Evolutionary conservation across 1,139 yeast species (phyloP), one percentile per base, ranked within the genome.

Genomic region (Candida gigantensis): DNA sequence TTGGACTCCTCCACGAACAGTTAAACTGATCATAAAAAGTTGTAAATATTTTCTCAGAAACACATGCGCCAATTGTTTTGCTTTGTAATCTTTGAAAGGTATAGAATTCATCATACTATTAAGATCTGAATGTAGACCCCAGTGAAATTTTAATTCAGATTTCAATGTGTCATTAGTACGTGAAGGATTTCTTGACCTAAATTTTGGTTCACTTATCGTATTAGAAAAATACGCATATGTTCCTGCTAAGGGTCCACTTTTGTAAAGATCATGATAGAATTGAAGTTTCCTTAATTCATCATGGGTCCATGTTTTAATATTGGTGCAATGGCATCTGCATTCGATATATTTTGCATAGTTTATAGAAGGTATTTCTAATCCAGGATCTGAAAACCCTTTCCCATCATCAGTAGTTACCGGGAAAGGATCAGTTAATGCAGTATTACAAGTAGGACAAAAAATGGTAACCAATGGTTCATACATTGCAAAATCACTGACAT

Each of bases 311-410:
- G 37, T 29, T 5, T 28, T 36, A 7, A 18, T 18, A 18, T 5
- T 18, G 19, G 46, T 41, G 8, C 30, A 11, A 6, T 31, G 31
- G 25, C 33, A 28, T 4, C 10, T 9, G 5, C 5, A 5, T 7
- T 30, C 13, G 8, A 8, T 13, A 10, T 18, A 5, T 18, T 18
- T 7, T 18, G 5, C 7, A 7, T 6, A 18, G 7, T 18, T 18
- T 5, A 18, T 18, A 6, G 19, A 18, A 5, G 5, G 7, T 5
- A 18, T 18, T 6, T 18, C 7, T 7, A 18, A 6, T 18, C 7
- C 19, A 6, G 19, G 19, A 18, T 58, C 62, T 6, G 52, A 48
- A 42, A 58, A 59, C 9, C 63, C 65, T 4, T 40, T 43, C 7
- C 36, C 21, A 6, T 29, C 27, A 9, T 35, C 38, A 30, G 40